Conservation (phyloP, 164 flowering plant species). For the Berberis vulgaris region DNA sequence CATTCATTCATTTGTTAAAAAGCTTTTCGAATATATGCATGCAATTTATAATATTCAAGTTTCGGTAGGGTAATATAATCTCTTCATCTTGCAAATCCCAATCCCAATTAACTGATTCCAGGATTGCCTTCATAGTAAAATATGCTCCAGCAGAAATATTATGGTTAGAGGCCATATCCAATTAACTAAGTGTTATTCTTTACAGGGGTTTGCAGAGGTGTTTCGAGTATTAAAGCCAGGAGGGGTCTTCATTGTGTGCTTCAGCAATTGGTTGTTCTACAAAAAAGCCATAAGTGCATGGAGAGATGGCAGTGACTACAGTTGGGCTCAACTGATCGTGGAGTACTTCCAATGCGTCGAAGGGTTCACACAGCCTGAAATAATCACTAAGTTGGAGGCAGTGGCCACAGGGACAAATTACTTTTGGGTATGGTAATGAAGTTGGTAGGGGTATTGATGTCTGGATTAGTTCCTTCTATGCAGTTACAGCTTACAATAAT, state of each 20-base stretch:
- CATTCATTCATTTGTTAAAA: not conserved
- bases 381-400: conserved; percentile 21
- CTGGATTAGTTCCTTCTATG: conserved; percentile 72
- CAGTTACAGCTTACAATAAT: conserved; percentile 60
- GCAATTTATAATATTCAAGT: not conserved
- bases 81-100: too few relatives aligned
- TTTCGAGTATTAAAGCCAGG: conserved; percentile 69
- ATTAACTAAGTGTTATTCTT: not conserved
- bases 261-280: conserved; percentile 70
- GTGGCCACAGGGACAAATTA: too few relatives aligned
- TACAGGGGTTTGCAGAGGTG: conserved; percentile 75
- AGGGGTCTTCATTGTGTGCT: conserved; percentile 72
- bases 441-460: conserved; percentile 32
- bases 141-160: too few relatives aligned
- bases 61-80: too few relatives aligned
- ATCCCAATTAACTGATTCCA: too few relatives aligned
- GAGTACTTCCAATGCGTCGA: conserved; percentile 69
- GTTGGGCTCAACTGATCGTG: conserved; percentile 58
- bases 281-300: conserved; percentile 67
- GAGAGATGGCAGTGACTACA: conserved; percentile 67
- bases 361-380: conserved; percentile 64
- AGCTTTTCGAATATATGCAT: not conserved
- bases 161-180: too few relatives aligned
- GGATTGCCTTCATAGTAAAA: too few relatives aligned
- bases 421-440: conserved; percentile 17